Base-by-base conservation (phyloP, 495 filamentous ascomycete genomes). In the Ramalina peruviana region DNA sequence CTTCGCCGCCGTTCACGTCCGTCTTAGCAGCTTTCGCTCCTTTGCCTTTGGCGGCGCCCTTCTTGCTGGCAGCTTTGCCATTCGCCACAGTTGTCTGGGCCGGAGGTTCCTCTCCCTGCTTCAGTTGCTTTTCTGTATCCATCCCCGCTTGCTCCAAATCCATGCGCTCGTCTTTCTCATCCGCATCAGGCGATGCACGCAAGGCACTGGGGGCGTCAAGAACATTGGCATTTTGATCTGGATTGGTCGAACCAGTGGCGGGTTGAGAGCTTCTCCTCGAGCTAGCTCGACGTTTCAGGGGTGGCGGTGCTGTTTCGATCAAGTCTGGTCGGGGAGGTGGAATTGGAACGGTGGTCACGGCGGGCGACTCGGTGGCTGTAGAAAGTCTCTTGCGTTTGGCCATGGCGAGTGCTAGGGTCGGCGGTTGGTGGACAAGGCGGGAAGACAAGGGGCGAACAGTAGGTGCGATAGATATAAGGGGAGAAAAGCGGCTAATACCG, bases 181-280 rank as follows among this genome's bases (percentile, higher is more conserved):
- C 63, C 23, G 68, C 61, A 49, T 71, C 67, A 12, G 68, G 69
- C 20, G 68, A 71, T 38, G 68, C 68, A 40, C 68, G 53, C 15
- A 68, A 52, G 9, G 69, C 68, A 36, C 63, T 53, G 26, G 67
- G 67, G 1, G 60, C 68, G 53, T 72, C 68, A 13, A 69, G 41
- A 9, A 72, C 60, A 23, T 70, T 67, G 15, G 53, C 46, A 49
- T 68, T 71, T 30, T 62, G 50, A 39, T 72, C 57, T 17, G 69
- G 69, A 49, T 72, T 69, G 0, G 59, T 65, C 4, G 62, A 59
- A 6, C 59, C 43, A 15, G 50, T 53, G 17, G 20, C 21, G 1
- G 49, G 44, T 21, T 56, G 48, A 16, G 57, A 58, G 9, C 50
- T 43, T 49, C 48, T 56, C 27, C 56, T 49, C 43, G 54, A 58